These are phyloP conservation scores for Suillus luteus DNA, from an alignment of 768 basidiomycete genomes.

Conservation along the genomic window DNA sequence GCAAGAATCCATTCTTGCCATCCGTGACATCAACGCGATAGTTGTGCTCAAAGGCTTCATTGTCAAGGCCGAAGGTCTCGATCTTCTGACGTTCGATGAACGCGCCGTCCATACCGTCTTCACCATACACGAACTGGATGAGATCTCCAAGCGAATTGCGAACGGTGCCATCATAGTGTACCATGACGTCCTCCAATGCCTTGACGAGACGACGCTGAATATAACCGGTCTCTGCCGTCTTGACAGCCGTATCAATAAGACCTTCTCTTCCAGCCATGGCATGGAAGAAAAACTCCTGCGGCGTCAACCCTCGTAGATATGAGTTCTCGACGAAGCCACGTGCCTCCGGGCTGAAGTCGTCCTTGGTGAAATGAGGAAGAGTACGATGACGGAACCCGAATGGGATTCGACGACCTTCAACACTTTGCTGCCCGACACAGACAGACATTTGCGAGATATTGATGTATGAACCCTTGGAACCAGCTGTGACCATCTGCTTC, in stretches of 20 bases:
- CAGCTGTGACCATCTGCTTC: conserved; percentile 99
- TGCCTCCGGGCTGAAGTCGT: conserved; percentile 97
- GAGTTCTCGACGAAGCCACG: conserved; percentile 99
- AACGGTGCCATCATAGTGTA: conserved; percentile 97
- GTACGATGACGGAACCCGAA: conserved; percentile 98
- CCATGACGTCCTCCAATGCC: conserved; percentile 96
- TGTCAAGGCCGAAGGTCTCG: conserved; percentile 81
- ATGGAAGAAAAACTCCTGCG: conserved; percentile 99
- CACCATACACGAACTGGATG: conserved; percentile 95
- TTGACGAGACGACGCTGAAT: conserved; percentile 98
- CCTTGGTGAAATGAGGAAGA: conserved; percentile 96
- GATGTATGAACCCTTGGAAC: conserved; percentile 98
- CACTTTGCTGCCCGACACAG: conserved; percentile 97
- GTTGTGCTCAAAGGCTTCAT: conserved; percentile 84
- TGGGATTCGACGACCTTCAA: conserved; percentile 97
- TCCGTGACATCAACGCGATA: conserved; percentile 97
- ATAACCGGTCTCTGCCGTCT: conserved; percentile 99
- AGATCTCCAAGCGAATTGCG: conserved; percentile 96
- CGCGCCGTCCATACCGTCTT: conserved; percentile 98
- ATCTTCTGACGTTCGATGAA: conserved; percentile 96
- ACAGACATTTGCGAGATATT: conserved; percentile 99
- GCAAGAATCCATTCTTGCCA: conserved; percentile 74
- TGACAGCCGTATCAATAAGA: conserved; percentile 98
- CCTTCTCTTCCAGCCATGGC: conserved; percentile 99
- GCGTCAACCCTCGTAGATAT: conserved; percentile 92